These are phyloP conservation scores for Aspergillus spinulosporus DNA, from an alignment of 2,329 filamentous ascomycete species.

Conservation along the genomic window DNA sequence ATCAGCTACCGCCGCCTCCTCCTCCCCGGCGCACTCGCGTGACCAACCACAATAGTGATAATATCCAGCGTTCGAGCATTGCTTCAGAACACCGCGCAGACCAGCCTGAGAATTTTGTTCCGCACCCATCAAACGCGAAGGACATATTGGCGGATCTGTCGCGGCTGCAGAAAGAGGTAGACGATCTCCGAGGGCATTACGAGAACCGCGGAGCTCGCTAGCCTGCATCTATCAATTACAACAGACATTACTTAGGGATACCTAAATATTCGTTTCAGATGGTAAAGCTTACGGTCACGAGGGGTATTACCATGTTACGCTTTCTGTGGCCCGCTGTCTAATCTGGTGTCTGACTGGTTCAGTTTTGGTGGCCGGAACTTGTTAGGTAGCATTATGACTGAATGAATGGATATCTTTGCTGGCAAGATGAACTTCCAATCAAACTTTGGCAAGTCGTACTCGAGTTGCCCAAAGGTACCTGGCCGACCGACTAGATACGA, in stretches of 20 bases:
- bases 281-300: background rate
- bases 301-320: background rate
- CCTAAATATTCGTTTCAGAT: background rate
- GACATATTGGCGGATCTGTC: constrained; percentile 73
- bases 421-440: background rate
- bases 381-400: background rate
- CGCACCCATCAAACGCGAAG: constrained; percentile 45
- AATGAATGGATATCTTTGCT: background rate
- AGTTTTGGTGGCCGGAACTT: background rate
- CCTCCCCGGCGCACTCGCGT: constrained; percentile 50
- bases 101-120: constrained; percentile 19
- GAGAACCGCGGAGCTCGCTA: constrained; percentile 35
- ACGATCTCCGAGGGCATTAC: constrained; percentile 53
- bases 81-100: constrained; percentile 21
- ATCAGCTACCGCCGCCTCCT: constrained; percentile 44
- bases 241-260: background rate
- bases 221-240: background rate
- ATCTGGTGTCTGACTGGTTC: background rate
- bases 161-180: constrained; percentile 72
- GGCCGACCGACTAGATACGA: background rate
- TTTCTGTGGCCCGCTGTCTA: background rate
- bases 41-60: constrained; percentile 40
- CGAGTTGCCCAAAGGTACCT: background rate
- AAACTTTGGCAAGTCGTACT: background rate
- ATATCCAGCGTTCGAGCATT: constrained; percentile 20